These are phyloP conservation scores for Saccharomycopsis crataegensis DNA, from an alignment of 1,139 yeast genomes.

Conservation along the genomic window DNA sequence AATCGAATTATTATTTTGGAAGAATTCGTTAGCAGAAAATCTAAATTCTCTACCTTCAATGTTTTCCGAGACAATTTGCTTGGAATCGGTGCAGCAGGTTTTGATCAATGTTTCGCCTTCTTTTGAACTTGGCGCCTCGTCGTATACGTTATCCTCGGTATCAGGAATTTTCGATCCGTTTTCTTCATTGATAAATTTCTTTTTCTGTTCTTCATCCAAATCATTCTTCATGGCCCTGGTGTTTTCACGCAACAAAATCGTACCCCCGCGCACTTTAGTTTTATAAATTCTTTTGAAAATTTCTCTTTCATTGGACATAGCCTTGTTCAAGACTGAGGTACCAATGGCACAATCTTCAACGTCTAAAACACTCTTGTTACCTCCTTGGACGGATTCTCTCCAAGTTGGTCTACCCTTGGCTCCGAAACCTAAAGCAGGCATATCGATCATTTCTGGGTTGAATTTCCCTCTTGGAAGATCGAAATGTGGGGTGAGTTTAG, in stretches of 20 bases:
- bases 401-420: slow-evolving; percentile 69
- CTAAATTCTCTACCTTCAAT: slow-evolving; percentile 70
- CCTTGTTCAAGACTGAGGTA: slow-evolving; percentile 66
- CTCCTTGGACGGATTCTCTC: slow-evolving; percentile 48
- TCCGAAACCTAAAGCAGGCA: slow-evolving; percentile 86
- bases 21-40: slow-evolving; percentile 90
- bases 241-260: slow-evolving; percentile 76
- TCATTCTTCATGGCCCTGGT: slow-evolving; percentile 33
- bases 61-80: slow-evolving; percentile 74
- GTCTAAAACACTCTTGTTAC: slow-evolving; percentile 54
- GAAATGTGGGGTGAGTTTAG: slow-evolving; percentile 94
- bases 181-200: slow-evolving; percentile 24
- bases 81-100: slow-evolving; percentile 53
- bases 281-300: slow-evolving; percentile 43
- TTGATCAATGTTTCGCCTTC: slow-evolving; percentile 28
- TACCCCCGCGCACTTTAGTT: slow-evolving; percentile 72
- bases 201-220: slow-evolving; percentile 24
- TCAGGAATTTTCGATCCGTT: slow-evolving; percentile 39
- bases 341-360: slow-evolving; percentile 94
- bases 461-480: slow-evolving; percentile 58
- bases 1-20: slow-evolving; percentile 91
- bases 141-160: slow-evolving; percentile 30
- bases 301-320: slow-evolving; percentile 63
- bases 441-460: slow-evolving; percentile 28
- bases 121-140: slow-evolving; percentile 24